phyloP scores from a whole-genome alignment of 2,329 filamentous ascomycete genomes.

The Dichotomopilus funicola region DNA sequence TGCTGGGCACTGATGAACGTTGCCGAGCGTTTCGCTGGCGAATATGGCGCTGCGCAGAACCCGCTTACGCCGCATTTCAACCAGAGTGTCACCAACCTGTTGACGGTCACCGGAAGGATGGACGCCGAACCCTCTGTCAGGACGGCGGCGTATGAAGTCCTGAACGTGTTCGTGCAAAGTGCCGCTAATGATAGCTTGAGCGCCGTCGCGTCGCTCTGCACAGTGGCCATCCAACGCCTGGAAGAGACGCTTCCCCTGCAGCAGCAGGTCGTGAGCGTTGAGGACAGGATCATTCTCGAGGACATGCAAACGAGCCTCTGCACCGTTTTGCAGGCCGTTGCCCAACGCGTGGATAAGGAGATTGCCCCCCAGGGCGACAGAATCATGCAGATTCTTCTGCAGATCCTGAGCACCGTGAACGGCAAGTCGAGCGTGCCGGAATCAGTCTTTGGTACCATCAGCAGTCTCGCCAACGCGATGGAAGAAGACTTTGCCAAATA shows the following conservation, averaged over 20 bases:
- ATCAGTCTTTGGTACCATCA: conserved; percentile 85
- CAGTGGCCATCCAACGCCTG: conserved; percentile 83
- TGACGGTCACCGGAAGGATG: conserved; percentile 74
- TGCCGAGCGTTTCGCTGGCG: conserved; percentile 88
- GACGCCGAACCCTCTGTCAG: conserved; percentile 84
- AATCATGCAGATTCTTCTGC: conserved; percentile 85
- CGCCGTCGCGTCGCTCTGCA: conserved; percentile 74
- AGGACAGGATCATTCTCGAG: conserved; percentile 91
- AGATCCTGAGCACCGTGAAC: conserved; percentile 69
- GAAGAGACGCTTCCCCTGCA: conserved; percentile 87
- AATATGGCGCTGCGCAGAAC: conserved; percentile 70
- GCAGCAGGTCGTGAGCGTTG: conserved; percentile 88
- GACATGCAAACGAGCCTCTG: conserved; percentile 96
- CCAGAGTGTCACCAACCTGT: conserved; percentile 76
- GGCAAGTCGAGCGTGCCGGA: conserved; percentile 92
- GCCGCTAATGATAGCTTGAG: conserved; percentile 78
- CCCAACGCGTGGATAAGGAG: conserved; percentile 85
- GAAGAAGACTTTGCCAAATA: conserved; percentile 94
- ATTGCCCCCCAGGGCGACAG: conserved; percentile 84
- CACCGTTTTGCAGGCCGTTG: conserved; percentile 85
- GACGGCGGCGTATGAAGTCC: conserved; percentile 93
- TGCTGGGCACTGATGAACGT: conserved; percentile 99
- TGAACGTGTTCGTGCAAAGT: conserved; percentile 90
- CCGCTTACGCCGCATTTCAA: conserved; percentile 88
- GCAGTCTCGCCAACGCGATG: conserved; percentile 82